These are phyloP conservation scores for Phoma herbarum DNA, from an alignment of 2,329 filamentous ascomycete species.

Conservation along the genomic window DNA sequence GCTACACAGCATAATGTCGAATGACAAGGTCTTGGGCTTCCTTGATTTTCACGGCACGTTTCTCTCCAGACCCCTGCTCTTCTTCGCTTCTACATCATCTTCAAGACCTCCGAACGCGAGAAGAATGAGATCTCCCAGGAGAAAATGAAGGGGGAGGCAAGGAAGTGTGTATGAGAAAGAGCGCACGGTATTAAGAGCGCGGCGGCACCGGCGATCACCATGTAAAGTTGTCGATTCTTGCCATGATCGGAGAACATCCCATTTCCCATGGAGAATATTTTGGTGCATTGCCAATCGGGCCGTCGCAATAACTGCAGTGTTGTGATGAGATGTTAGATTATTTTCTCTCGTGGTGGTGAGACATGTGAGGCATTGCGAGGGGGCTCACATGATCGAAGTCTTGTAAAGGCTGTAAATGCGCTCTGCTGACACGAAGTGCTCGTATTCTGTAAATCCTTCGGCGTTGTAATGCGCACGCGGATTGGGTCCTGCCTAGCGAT, in stretches of 20 bases:
- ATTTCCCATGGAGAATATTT: constrained; percentile 1
- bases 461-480: constrained; percentile 1
- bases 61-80: neutral
- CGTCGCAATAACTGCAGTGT: constrained; percentile 3
- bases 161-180: neutral
- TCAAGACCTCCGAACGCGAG: constrained; percentile 4
- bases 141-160: neutral
- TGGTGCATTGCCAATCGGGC: constrained; percentile 5
- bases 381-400: neutral
- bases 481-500: constrained; percentile 1
- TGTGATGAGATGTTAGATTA: neutral
- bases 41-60: neutral
- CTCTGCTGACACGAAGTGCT: neutral
- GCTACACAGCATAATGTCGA: neutral
- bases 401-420: neutral
- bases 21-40: neutral
- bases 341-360: neutral
- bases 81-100: constrained; percentile 4
- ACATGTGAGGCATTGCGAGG: neutral
- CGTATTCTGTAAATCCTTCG: neutral
- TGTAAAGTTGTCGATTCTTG: neutral
- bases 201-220: neutral
- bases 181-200: neutral
- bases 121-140: neutral
- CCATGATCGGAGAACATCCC: neutral